Evolutionary conservation across 2,329 filamentous ascomycete genomes (phyloP).

Genomic region (Elsinoe perseae): DNA sequence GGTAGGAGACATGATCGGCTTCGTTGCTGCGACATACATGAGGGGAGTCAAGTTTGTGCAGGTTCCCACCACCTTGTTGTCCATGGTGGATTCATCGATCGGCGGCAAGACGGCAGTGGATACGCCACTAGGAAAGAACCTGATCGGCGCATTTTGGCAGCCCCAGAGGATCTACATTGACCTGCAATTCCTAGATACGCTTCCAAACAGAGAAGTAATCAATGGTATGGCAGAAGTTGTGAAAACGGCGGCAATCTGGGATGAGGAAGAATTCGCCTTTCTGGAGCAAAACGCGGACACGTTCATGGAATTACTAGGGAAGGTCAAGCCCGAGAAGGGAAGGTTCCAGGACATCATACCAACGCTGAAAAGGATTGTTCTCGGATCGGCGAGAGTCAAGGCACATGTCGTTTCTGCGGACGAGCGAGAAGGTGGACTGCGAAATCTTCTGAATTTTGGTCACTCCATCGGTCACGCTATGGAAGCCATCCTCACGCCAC

Average conservation of each 20-base stretch:
- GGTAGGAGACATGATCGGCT: slow-evolving; percentile 96
- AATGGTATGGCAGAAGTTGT: slow-evolving; percentile 96
- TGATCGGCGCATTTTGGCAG: slow-evolving; percentile 95
- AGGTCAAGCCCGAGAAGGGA: slow-evolving; percentile 45
- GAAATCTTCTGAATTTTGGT: slow-evolving; percentile 94
- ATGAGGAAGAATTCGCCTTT: slow-evolving; percentile 75
- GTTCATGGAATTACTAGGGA: slow-evolving; percentile 63
- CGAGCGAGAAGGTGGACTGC: slow-evolving; percentile 85
- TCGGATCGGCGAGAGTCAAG: slow-evolving; percentile 88
- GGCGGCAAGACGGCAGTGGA: slow-evolving; percentile 98
- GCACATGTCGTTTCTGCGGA: slow-evolving; percentile 90
- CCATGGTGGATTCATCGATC: slow-evolving; percentile 98
- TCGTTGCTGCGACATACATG: slow-evolving; percentile 98
- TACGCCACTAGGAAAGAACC: slow-evolving; percentile 88
- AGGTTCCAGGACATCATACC: slow-evolving; percentile 60
- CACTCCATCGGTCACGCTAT: slow-evolving; percentile 97
- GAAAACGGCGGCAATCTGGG: slow-evolving; percentile 87
- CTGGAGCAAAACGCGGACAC: slow-evolving; percentile 73
- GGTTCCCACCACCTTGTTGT: slow-evolving; percentile 85
- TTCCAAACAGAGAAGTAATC: slow-evolving; percentile 87
- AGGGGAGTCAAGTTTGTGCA: slow-evolving; percentile 92
- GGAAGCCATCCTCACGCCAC: slow-evolving; percentile 89
- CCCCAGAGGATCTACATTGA: slow-evolving; percentile 92
- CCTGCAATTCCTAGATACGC: slow-evolving; percentile 78
- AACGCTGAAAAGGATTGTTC: slow-evolving; percentile 55